A percentile compares a stretch with the other conserved stretches of the same genome.
These are phyloP conservation scores for Bonia amplexicaulis DNA, from an alignment of 176 grass and related monocot genomes.

Conservation along the genomic window DNA sequence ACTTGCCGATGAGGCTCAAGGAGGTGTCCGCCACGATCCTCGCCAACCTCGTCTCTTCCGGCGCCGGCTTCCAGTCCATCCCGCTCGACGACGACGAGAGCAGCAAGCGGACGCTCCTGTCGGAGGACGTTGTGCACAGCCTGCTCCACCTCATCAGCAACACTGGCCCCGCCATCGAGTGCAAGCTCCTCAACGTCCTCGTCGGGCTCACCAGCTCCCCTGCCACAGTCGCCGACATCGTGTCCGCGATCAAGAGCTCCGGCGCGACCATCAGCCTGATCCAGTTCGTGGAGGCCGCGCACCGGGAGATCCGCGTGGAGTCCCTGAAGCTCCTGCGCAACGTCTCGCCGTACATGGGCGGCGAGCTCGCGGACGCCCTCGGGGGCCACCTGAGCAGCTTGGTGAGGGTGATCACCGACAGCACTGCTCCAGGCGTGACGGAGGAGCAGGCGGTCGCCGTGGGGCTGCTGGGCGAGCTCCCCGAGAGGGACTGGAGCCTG, in stretches of 20 bases:
- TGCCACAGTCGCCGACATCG: slow-evolving; percentile 41
- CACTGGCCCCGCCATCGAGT: slow-evolving; percentile 60
- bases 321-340: slow-evolving; percentile 74
- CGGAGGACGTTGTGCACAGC: slow-evolving; percentile 67
- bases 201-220: slow-evolving; percentile 65
- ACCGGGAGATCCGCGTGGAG: slow-evolving; percentile 67
- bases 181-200: slow-evolving; percentile 66
- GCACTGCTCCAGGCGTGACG: slow-evolving; percentile 23
- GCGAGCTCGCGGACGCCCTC: slow-evolving; percentile 61
- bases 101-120: slow-evolving; percentile 45
- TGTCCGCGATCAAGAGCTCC: slow-evolving; percentile 64
- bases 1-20: slow-evolving; percentile 72
- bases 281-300: slow-evolving; percentile 78
- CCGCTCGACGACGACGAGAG: slow-evolving; percentile 30
- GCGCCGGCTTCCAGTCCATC: slow-evolving; percentile 40
- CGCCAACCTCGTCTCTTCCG: slow-evolving; percentile 56
- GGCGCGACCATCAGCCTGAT: slow-evolving; percentile 75
- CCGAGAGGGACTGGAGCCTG: slow-evolving; percentile 46
- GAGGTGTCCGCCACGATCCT: slow-evolving; percentile 72
- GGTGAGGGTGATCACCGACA: slow-evolving; percentile 34
- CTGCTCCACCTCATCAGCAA: slow-evolving; percentile 84
- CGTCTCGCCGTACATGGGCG: slow-evolving; percentile 73
- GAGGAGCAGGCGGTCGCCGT: slow-evolving; percentile 72
- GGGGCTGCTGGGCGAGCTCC: slow-evolving; percentile 65
- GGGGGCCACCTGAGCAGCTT: slow-evolving; percentile 49